Evolutionary conservation across 805 yeast species (phyloP).

Genomic region (Maudiozyma barnettii): DNA sequence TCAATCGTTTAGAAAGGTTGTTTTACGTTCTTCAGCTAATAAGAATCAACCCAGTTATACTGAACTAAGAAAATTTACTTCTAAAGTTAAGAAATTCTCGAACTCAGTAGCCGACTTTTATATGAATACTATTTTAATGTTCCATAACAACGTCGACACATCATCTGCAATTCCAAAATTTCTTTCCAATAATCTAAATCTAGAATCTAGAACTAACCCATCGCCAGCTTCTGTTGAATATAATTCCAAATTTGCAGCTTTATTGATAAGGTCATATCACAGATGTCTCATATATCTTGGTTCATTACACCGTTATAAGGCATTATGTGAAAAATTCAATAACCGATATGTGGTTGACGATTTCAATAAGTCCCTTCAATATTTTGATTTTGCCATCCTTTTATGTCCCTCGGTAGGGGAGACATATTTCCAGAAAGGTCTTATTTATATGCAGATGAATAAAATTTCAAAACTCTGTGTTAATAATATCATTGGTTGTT

Average conservation of each 20-base stretch:
- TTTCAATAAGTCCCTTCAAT: constrained; percentile 36
- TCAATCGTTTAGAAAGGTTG: constrained; percentile 30
- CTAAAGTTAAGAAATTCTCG: constrained; percentile 40
- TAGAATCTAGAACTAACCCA: not conserved
- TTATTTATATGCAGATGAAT: constrained; percentile 21
- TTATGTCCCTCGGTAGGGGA: constrained; percentile 62
- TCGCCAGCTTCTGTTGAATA: not conserved
- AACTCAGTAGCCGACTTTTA: constrained; percentile 43
- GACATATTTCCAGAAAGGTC: constrained; percentile 30
- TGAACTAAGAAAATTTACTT: constrained; percentile 49
- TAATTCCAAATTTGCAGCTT: constrained; percentile 1
- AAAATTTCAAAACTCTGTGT: constrained; percentile 17
- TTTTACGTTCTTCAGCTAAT: constrained; percentile 7
- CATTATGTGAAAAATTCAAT: constrained; percentile 37
- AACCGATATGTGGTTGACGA: constrained; percentile 31
- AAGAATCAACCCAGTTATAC: constrained; percentile 31
- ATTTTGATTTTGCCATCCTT: constrained; percentile 44
- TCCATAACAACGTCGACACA: constrained; percentile 7
- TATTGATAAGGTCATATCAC: constrained; percentile 9
- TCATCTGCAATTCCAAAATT: constrained; percentile 9
- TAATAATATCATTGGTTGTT: constrained; percentile 39
- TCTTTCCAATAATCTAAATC: constrained; percentile 4
- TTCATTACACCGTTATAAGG: constrained; percentile 48
- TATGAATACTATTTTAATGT: constrained; percentile 27
- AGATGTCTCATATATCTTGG: constrained; percentile 40